phyloP scores from a whole-genome alignment of 2,329 filamentous ascomycete genomes.

The Aspergillus sp. region DNA sequence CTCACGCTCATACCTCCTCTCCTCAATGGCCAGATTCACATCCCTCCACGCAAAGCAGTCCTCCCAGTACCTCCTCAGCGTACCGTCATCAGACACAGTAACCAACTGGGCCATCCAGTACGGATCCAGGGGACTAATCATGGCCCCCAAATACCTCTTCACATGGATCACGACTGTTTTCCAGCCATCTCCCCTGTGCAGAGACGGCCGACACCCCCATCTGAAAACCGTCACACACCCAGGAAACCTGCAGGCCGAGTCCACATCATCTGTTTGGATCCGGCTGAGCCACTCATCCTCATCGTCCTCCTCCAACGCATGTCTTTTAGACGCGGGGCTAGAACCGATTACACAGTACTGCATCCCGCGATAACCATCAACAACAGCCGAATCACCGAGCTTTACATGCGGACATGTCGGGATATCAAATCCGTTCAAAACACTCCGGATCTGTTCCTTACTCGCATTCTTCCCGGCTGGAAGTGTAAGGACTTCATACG shows the following conservation, averaged over 20 bases:
- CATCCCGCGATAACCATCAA: not conserved
- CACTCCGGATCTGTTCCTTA: not conserved
- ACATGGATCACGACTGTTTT: not conserved
- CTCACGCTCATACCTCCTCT: slow-evolving; percentile 1
- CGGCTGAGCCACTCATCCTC: not conserved
- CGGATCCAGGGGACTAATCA: not conserved
- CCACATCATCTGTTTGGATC: not conserved
- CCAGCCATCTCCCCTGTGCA: not conserved
- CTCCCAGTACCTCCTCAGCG: not conserved
- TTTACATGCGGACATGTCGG: slow-evolving; percentile 3
- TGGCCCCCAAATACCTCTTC: not conserved
- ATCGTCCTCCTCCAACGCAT: not conserved
- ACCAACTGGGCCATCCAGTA: slow-evolving; percentile 3
- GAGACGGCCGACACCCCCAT: not conserved
- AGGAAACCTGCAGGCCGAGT: not conserved
- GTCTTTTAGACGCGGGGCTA: not conserved
- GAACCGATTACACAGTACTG: not conserved
- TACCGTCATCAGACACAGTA: not conserved
- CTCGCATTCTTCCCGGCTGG: not conserved
- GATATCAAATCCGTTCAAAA: slow-evolving; percentile 1
- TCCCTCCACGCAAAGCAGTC: slow-evolving; percentile 3
- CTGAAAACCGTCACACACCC: slow-evolving; percentile 6
- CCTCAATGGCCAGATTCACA: slow-evolving; percentile 11
- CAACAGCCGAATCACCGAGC: not conserved
- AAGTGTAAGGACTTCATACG: not conserved